These are phyloP conservation scores for Nothopassalora personata DNA, from an alignment of 2,329 filamentous ascomycete species.

Conservation along the genomic window DNA sequence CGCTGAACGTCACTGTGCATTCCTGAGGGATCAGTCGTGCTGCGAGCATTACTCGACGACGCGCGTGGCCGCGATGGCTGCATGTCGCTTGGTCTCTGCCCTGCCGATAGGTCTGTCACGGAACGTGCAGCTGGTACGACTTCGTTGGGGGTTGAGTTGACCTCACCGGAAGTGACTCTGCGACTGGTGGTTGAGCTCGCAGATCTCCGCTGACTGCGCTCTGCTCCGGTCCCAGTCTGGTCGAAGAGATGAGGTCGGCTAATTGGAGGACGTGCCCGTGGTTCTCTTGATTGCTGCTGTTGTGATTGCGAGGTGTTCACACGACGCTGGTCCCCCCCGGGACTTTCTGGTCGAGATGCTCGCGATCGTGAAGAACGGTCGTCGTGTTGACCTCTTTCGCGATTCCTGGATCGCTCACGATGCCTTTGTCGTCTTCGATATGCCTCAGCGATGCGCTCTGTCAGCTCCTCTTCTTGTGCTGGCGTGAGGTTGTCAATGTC, in stretches of 20 bases:
- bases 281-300: slow-evolving; percentile 24
- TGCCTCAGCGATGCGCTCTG: slow-evolving; percentile 82
- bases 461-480: slow-evolving; percentile 81
- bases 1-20: slow-evolving; percentile 16
- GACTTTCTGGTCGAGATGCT: neutral
- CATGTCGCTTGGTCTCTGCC: slow-evolving; percentile 29
- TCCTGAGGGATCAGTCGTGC: slow-evolving; percentile 34
- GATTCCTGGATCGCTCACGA: slow-evolving; percentile 27
- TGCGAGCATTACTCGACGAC: slow-evolving; percentile 42
- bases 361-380: slow-evolving; percentile 5
- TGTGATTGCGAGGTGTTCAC: slow-evolving; percentile 21
- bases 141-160: slow-evolving; percentile 32
- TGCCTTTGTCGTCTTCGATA: slow-evolving; percentile 72
- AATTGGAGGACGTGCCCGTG: slow-evolving; percentile 36
- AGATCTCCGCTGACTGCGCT: slow-evolving; percentile 39
- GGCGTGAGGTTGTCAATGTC: slow-evolving; percentile 83
- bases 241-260: slow-evolving; percentile 44
- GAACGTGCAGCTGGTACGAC: slow-evolving; percentile 54
- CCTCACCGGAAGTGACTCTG: slow-evolving; percentile 27
- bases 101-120: slow-evolving; percentile 56
- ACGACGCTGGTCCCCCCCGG: slow-evolving; percentile 2
- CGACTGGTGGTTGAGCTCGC: slow-evolving; percentile 34
- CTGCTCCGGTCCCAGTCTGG: slow-evolving; percentile 33
- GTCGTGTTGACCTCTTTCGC: slow-evolving; percentile 13
- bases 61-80: slow-evolving; percentile 30